phyloP scores from a whole-genome alignment of 768 basidiomycete species.

The Amanita exitialis region DNA sequence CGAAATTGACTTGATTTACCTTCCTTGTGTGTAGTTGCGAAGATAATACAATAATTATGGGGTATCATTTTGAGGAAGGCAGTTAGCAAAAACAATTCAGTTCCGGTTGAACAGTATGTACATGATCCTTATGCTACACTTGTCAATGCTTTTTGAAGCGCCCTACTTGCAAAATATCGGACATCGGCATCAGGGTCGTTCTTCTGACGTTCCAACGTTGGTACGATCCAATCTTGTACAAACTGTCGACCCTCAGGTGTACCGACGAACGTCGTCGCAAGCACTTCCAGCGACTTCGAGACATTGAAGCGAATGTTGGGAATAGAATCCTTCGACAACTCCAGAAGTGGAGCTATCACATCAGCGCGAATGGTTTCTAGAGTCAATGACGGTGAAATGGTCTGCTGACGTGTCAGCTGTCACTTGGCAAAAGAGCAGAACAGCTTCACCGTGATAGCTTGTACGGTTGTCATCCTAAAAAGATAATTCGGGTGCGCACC shows the following conservation, averaged over 20 bases:
- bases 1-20: neutral
- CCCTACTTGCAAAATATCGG: constrained; percentile 83
- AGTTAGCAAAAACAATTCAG: neutral
- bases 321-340: constrained; percentile 82
- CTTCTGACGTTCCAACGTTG: constrained; percentile 80
- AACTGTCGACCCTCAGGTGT: constrained; percentile 66
- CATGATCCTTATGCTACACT: constrained; percentile 6
- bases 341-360: constrained; percentile 75
- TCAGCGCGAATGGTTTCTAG: constrained; percentile 76
- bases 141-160: constrained; percentile 46
- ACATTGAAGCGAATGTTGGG: constrained; percentile 99
- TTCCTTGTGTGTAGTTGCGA: neutral
- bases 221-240: constrained; percentile 61
- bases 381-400: constrained; percentile 87
- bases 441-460: constrained; percentile 80
- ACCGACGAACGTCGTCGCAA: constrained; percentile 60
- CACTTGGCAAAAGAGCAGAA: constrained; percentile 5
- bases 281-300: constrained; percentile 86
- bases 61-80: neutral
- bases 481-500: constrained; percentile 94
- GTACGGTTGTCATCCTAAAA: constrained; percentile 97
- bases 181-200: constrained; percentile 93
- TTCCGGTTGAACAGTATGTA: neutral
- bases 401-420: constrained; percentile 35
- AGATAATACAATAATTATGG: neutral